Percentiles rank a stretch among this genome's conserved stretches.
Conservation (phyloP, 2,329 filamentous ascomycete genomes). For the Alternaria rosae region DNA sequence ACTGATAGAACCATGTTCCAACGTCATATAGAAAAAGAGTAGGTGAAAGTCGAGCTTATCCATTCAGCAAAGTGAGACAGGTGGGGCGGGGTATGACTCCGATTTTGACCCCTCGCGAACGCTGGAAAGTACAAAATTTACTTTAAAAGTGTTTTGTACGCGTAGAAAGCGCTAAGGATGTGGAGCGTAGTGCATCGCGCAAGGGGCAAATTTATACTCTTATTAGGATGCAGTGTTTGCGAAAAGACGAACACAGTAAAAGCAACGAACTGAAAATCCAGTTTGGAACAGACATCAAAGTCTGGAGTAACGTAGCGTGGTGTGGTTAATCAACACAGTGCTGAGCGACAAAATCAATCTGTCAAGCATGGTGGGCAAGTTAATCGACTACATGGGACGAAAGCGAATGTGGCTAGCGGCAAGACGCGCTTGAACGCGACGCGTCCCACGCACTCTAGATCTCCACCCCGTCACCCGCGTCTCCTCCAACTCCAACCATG, state of each 20-base stretch:
- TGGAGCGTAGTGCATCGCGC: background rate
- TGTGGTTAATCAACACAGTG: background rate
- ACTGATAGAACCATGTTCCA: background rate
- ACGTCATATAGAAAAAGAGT: background rate
- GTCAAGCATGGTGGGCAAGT: background rate
- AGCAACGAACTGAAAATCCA: background rate
- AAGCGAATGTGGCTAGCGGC: slow-evolving; percentile 19
- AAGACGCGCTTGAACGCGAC: slow-evolving; percentile 27
- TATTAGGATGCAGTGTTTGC: background rate
- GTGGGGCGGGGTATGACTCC: background rate
- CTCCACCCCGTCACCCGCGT: slow-evolving; percentile 5
- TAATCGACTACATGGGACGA: background rate
- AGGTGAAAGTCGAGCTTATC: background rate
- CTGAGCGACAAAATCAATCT: background rate
- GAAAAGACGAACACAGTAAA: background rate
- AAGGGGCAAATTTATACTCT: background rate
- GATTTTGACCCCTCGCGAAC: background rate
- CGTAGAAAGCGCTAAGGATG: background rate
- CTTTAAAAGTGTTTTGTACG: background rate
- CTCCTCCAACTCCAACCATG: background rate
- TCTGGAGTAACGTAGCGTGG: background rate
- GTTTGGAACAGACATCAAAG: background rate
- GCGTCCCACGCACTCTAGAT: slow-evolving; percentile 11
- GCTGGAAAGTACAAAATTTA: background rate
- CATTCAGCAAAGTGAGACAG: background rate